A percentile compares a stretch with the other conserved stretches of the same genome.
phyloP scores from a whole-genome alignment of 2,329 filamentous ascomycete genomes.

The Neofusicoccum umdonicola region DNA sequence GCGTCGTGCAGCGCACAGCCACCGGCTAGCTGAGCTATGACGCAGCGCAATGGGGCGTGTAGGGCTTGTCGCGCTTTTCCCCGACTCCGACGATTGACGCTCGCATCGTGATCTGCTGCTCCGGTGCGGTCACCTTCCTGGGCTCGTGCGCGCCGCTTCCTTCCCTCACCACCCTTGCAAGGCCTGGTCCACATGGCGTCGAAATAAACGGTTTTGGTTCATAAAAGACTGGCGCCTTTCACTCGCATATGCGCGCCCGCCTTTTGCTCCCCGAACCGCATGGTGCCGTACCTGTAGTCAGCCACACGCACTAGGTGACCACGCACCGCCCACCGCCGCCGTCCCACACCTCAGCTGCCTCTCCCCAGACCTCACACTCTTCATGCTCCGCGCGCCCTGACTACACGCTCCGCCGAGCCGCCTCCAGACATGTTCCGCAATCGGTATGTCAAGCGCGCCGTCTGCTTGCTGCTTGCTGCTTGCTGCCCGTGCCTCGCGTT shows the following conservation, averaged over 20 bases:
- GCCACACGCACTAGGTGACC: slow-evolving; percentile 11
- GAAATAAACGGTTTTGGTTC: slow-evolving; percentile 16
- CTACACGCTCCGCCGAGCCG: slow-evolving; percentile 28
- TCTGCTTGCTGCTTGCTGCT: slow-evolving; percentile 16
- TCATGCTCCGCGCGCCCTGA: slow-evolving; percentile 30
- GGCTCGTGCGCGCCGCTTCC: slow-evolving; percentile 13
- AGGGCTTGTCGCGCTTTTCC: slow-evolving; percentile 11
- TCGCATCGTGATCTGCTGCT: slow-evolving; percentile 14
- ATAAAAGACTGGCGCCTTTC: slow-evolving; percentile 16
- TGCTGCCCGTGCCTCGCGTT: neutral
- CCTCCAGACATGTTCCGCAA: slow-evolving; percentile 47
- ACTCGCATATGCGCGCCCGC: slow-evolving; percentile 13
- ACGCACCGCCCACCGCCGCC: slow-evolving; percentile 11
- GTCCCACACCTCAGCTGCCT: slow-evolving; percentile 3
- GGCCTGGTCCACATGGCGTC: slow-evolving; percentile 15
- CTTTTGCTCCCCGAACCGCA: slow-evolving; percentile 10
- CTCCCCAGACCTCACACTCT: slow-evolving; percentile 18
- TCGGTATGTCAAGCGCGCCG: slow-evolving; percentile 33
- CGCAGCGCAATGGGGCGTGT: slow-evolving; percentile 14
- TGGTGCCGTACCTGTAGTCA: slow-evolving; percentile 15
- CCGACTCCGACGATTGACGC: slow-evolving; percentile 15
- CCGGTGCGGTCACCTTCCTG: slow-evolving; percentile 13
- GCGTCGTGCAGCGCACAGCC: slow-evolving; percentile 13
- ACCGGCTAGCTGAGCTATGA: slow-evolving; percentile 4
- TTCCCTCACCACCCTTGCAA: slow-evolving; percentile 15